These are phyloP conservation scores for Coniochaeta sp. DNA, from an alignment of 2,329 filamentous ascomycete genomes.

Conservation along the genomic window DNA sequence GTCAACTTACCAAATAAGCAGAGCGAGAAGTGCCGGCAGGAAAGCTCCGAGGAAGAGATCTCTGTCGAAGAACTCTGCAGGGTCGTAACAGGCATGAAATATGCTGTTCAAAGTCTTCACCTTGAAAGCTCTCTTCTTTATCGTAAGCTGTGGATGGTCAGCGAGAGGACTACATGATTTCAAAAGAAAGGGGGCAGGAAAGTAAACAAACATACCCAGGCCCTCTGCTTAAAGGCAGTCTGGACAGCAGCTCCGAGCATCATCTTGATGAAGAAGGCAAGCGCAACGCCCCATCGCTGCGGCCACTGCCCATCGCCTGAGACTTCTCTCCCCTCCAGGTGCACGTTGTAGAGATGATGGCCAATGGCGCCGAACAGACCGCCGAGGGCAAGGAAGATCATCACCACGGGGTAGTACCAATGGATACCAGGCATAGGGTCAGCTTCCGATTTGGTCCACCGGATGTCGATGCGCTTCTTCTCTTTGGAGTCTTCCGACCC, in stretches of 20 bases:
- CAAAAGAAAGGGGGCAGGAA: not conserved
- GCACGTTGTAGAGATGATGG: constrained; percentile 8
- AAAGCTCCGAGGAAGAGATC: not conserved
- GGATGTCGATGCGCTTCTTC: not conserved
- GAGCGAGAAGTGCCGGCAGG: not conserved
- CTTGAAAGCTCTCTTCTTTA: constrained; percentile 7
- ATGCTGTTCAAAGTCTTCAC: constrained; percentile 8
- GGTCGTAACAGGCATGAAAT: constrained; percentile 3
- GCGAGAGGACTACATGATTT: not conserved
- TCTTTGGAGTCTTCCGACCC: not conserved
- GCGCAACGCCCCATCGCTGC: constrained; percentile 7
- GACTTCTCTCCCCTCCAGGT: constrained; percentile 5
- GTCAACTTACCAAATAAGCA: not conserved
- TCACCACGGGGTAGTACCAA: not conserved
- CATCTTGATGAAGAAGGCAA: constrained; percentile 9
- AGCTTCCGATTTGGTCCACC: not conserved
- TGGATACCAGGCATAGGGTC: not conserved
- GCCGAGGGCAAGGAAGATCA: constrained; percentile 6
- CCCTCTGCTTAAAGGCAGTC: constrained; percentile 10
- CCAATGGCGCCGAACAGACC: constrained; percentile 6
- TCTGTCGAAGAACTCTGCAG: not conserved
- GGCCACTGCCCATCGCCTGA: constrained; percentile 7
- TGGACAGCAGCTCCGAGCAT: constrained; percentile 6
- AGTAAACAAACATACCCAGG: constrained; percentile 5
- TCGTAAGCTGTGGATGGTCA: constrained; percentile 2